These are phyloP conservation scores for Suhomyces bribrorum DNA, from an alignment of 1,139 yeast genomes.

Conservation along the genomic window DNA sequence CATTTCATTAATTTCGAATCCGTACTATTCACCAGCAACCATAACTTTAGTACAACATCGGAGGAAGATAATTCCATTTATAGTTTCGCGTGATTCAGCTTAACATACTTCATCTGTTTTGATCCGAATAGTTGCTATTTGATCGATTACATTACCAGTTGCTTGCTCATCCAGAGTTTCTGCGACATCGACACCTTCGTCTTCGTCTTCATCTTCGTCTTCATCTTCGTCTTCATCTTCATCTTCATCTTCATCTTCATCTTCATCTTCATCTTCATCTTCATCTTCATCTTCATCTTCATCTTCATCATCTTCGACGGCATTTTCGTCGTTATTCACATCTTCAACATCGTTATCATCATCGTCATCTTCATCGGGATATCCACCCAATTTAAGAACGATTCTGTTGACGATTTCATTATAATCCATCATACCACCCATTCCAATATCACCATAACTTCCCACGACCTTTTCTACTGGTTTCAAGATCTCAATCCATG, in stretches of 20 bases:
- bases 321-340: conserved; percentile 34
- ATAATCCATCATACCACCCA: conserved; percentile 92
- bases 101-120: too few relatives aligned
- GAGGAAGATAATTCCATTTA: too few relatives aligned
- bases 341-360: conserved; percentile 51
- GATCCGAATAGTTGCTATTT: neutral
- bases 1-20: too few relatives aligned
- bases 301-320: conserved; percentile 25
- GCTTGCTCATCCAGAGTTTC: neutral
- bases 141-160: too few relatives aligned
- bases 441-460: conserved; percentile 91
- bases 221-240: conserved; percentile 45
- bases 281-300: conserved; percentile 48
- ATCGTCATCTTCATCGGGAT: conserved; percentile 83
- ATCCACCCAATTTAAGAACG: conserved; percentile 82
- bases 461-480: conserved; percentile 95
- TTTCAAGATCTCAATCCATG: conserved; percentile 83
- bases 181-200: neutral
- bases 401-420: conserved; percentile 86
- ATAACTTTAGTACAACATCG: neutral
- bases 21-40: neutral
- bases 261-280: conserved; percentile 41
- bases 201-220: conserved; percentile 1
- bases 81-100: too few relatives aligned
- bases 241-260: conserved; percentile 35